Conservation (phyloP, 805 yeast species). For the Candida dendrica region DNA sequence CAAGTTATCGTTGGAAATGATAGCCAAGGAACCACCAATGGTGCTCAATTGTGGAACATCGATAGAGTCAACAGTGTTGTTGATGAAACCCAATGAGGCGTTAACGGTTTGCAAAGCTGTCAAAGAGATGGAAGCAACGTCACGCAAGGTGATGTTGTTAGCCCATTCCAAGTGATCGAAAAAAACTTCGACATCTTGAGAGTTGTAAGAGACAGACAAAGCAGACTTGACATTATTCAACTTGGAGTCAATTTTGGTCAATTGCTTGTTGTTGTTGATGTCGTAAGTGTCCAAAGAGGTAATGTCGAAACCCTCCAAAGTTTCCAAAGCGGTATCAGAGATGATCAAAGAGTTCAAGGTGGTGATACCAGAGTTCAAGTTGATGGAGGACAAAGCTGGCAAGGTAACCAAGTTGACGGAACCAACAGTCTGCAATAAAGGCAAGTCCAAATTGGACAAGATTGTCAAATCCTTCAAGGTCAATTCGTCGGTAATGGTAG, state of each 20-base stretch:
- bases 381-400: conserved; percentile 70
- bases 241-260: conserved; percentile 64
- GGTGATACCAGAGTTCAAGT: conserved; percentile 65
- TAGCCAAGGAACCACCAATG: conserved; percentile 77
- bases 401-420: conserved; percentile 72
- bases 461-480: conserved; percentile 56
- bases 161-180: conserved; percentile 77
- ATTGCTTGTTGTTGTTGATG: conserved; percentile 85
- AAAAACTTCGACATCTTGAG: conserved; percentile 61
- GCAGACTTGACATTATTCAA: conserved; percentile 67
- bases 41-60: conserved; percentile 46
- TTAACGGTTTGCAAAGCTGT: conserved; percentile 63
- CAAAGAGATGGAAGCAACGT: conserved; percentile 66
- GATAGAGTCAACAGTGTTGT: conserved; percentile 56
- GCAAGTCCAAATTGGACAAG: conserved; percentile 63
- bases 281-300: conserved; percentile 45
- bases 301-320: conserved; percentile 60
- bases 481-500: conserved; percentile 67
- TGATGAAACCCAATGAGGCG: conserved; percentile 75
- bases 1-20: conserved; percentile 69
- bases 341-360: conserved; percentile 63
- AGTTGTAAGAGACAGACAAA: conserved; percentile 79
- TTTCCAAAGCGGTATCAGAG: conserved; percentile 66
- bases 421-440: conserved; percentile 76
- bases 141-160: conserved; percentile 80